Evolutionary conservation across 2,329 filamentous ascomycete genomes (phyloP), one percentile per base, ranked within the genome.

Genomic region (Pseudogymnoascus sp.): DNA sequence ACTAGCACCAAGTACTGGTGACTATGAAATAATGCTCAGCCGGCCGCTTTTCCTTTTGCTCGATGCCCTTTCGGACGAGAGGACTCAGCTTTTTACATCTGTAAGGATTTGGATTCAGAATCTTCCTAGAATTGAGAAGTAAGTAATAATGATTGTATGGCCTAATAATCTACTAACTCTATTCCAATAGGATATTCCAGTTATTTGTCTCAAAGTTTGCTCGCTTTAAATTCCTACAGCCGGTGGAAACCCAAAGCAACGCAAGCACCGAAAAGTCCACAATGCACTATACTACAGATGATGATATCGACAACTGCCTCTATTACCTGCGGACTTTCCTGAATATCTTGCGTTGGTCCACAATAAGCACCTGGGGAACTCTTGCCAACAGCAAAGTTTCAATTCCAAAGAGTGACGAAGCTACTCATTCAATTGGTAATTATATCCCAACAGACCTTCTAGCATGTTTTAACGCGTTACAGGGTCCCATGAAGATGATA

Each of bases 1-100:
- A 12, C 78, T 81, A 25, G 77, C 82, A 67, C 81, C 75, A 6
- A 84, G 84, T 5, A 78, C 79, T 70, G 84, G 84, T 28, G 79
- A 87, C 66, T 90, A 87, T 70, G 84, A 90, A 68, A 77, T 87
- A 5, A 87, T 96, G 77, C 80, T 97, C 42, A 88, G 88, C 5
- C 84, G 91, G 60, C 93, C 93, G 1, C 75, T 96, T 16, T 88
- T 97, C 66, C 76, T 96, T 10, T 81, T 95, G 66, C 78, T 97
- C 25, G 93, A 97, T 74, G 82, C 87, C 1, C 78, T 97, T 1
- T 76, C 84, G 16, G 87, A 92, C 64, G 86, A 91, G 65, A 81
- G 84, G 18, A 88, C 86, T 1, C 89, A 92, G 68, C 77, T 89
- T 12, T 91, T 88, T 66, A 88, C 91, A 75, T 88, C 89, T 25